Conservation (phyloP, 2,329 filamentous ascomycete species). For the Byssothecium circinans region DNA sequence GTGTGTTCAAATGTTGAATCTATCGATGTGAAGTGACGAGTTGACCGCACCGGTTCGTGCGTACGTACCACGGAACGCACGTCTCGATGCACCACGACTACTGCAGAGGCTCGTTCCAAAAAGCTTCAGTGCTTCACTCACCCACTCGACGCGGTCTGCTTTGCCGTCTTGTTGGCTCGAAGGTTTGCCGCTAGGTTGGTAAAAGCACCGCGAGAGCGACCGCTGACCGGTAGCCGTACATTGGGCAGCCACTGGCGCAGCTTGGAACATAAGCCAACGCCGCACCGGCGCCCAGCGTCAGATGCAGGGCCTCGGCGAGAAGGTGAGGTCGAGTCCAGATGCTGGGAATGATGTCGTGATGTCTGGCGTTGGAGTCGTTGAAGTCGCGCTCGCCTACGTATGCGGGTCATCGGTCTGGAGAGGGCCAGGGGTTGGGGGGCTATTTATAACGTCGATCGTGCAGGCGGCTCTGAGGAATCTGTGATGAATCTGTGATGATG, state of each 20-base stretch:
- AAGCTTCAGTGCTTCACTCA: no score
- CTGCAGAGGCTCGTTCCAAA: no score
- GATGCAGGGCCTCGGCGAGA: neutral
- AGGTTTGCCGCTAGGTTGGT: slow-evolving; percentile 6
- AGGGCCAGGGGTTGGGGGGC: slow-evolving; percentile 10
- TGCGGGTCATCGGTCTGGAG: slow-evolving; percentile 19
- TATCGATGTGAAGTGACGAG: slow-evolving; percentile 4
- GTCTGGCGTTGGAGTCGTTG: no score
- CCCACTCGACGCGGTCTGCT: neutral
- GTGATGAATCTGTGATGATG: no score
- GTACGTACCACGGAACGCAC: slow-evolving; percentile 5
- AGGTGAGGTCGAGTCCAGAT: neutral
- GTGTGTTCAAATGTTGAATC: no score
- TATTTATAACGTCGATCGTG: slow-evolving; percentile 28
- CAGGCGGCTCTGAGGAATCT: neutral
- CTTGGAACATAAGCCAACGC: neutral
- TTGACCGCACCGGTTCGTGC: neutral
- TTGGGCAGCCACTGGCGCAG: slow-evolving; percentile 11
- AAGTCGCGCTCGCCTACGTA: slow-evolving; percentile 8
- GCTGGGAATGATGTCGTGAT: neutral
- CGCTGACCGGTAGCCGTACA: neutral
- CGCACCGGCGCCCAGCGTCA: neutral
- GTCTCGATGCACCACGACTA: neutral
- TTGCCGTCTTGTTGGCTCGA: neutral
- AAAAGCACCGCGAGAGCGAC: neutral